phyloP scores from a whole-genome alignment of 139 green algal species.

The Nannochloris sp. region DNA sequence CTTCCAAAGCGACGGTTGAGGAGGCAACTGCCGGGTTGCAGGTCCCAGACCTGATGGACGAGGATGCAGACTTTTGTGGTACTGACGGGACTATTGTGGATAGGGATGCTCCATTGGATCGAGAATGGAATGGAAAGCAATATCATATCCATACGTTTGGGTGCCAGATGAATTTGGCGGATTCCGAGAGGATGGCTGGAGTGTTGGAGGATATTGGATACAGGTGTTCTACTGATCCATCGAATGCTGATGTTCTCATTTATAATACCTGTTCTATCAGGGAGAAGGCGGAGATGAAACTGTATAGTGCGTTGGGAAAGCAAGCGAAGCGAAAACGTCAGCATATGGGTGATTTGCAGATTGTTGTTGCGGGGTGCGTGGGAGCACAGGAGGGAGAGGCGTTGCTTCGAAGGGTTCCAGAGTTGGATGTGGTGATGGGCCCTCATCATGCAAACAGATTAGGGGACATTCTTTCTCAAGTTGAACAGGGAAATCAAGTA shows the following conservation, averaged over 20 bases:
- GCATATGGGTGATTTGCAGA: conserved; percentile 61
- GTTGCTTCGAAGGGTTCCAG: conserved; percentile 85
- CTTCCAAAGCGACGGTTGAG: not conserved
- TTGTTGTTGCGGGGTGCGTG: conserved; percentile 86
- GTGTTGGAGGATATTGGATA: conserved; percentile 83
- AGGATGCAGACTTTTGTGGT: conserved; percentile 1
- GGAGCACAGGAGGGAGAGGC: conserved; percentile 83
- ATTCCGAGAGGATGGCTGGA: conserved; percentile 93
- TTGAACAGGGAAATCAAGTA: conserved; percentile 63
- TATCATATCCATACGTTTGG: conserved; percentile 96
- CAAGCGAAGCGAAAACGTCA: conserved; percentile 78
- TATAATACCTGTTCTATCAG: conserved; percentile 98
- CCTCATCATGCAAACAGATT: conserved; percentile 90
- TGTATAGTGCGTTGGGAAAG: conserved; percentile 80
- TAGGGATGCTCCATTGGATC: conserved; percentile 1
- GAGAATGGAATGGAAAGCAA: conserved; percentile 42
- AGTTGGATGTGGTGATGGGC: conserved; percentile 97
- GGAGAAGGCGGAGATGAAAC: conserved; percentile 94
- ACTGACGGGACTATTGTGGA: conserved; percentile 22
- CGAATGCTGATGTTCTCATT: conserved; percentile 83
- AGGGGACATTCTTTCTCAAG: conserved; percentile 71
- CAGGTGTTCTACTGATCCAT: conserved; percentile 54
- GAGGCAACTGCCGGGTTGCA: not conserved
- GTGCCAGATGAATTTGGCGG: conserved; percentile 96
- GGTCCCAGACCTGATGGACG: not conserved